A percentile compares a stretch with the other conserved stretches of the same genome.
phyloP scores from a whole-genome alignment of 805 yeast genomes.

The Candida multigemmis region DNA sequence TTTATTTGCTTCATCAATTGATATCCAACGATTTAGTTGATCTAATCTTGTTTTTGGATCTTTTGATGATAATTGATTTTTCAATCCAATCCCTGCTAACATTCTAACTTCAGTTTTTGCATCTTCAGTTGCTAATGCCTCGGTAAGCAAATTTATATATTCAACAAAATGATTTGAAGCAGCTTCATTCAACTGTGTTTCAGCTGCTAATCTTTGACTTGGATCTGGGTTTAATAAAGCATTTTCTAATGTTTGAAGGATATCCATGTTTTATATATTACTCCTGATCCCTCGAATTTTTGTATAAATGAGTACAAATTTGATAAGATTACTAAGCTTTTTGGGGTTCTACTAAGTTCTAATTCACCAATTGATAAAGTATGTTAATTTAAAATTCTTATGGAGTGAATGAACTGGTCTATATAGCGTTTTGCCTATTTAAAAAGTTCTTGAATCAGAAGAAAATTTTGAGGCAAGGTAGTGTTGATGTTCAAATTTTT shows the following conservation, averaged over 20 bases:
- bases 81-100: slow-evolving; percentile 81
- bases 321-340: no score
- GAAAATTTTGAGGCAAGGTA: no score
- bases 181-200: slow-evolving; percentile 59
- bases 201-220: slow-evolving; percentile 65
- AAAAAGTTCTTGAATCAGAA: no score
- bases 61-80: slow-evolving; percentile 83
- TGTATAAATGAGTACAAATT: no score
- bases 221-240: slow-evolving; percentile 69
- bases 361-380: no score
- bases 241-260: slow-evolving; percentile 65
- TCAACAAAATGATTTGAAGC: slow-evolving; percentile 71
- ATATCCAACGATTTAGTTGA: slow-evolving; percentile 69
- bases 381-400: no score
- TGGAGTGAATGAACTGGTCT: no score
- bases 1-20: slow-evolving; percentile 46
- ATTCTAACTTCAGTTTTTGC: slow-evolving; percentile 76
- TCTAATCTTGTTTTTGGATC: slow-evolving; percentile 49
- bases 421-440: no score
- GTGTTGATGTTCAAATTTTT: no score
- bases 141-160: slow-evolving; percentile 61
- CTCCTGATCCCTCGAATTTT: no score
- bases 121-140: slow-evolving; percentile 57
- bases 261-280: slow-evolving; percentile 22
- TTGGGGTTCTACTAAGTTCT: no score